These are phyloP conservation scores for Candida sphagnicola DNA, from an alignment of 805 yeast genomes.

Conservation along the genomic window DNA sequence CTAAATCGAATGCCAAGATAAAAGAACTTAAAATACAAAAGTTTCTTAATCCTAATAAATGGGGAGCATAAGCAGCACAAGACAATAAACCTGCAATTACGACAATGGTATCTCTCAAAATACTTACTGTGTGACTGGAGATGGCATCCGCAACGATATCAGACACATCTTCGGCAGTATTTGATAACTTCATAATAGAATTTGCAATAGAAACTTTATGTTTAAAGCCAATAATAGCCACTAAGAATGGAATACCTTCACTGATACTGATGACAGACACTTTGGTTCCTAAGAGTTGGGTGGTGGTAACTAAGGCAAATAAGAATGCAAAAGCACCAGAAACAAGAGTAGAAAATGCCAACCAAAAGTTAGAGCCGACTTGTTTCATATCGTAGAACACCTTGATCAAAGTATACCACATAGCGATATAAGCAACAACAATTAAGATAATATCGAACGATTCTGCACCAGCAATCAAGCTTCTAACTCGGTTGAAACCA, in stretches of 20 bases:
- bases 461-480: conserved; percentile 67
- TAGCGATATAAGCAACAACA: conserved; percentile 76
- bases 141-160: conserved; percentile 42
- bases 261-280: conserved; percentile 72
- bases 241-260: conserved; percentile 92
- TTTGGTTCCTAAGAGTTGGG: conserved; percentile 50
- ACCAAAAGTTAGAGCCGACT: conserved; percentile 83
- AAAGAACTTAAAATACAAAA: conserved; percentile 74
- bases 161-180: conserved; percentile 37
- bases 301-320: conserved; percentile 63
- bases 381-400: conserved; percentile 72
- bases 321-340: conserved; percentile 82
- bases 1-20: conserved; percentile 65
- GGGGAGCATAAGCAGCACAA: conserved; percentile 62
- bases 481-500: conserved; percentile 36
- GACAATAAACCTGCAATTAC: conserved; percentile 67
- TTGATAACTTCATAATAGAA: conserved; percentile 45
- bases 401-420: conserved; percentile 77
- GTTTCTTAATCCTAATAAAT: conserved; percentile 69
- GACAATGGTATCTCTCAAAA: conserved; percentile 72
- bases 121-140: conserved; percentile 41
- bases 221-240: conserved; percentile 88
- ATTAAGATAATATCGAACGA: conserved; percentile 80
- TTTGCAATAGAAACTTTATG: conserved; percentile 72
- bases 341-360: conserved; percentile 72